phyloP scores from a whole-genome alignment of 78 protist genomes.

The Diacronema lutheri region DNA sequence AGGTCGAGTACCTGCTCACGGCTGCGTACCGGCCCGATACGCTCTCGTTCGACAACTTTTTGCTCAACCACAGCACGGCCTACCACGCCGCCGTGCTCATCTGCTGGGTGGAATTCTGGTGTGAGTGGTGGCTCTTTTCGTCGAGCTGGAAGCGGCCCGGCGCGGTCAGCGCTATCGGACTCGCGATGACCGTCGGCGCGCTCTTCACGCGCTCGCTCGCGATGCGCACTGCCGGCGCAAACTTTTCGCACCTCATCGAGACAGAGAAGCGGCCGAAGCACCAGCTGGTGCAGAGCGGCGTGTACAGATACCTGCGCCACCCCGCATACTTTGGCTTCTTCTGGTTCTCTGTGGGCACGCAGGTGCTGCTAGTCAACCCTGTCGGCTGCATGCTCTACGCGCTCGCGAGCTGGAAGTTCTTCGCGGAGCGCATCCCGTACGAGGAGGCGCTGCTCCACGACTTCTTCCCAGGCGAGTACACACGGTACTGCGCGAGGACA shows the following conservation, averaged over 20 bases:
- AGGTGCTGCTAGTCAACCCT: conserved; percentile 74
- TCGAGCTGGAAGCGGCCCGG: conserved; percentile 30
- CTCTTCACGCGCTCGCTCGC: conserved; percentile 58
- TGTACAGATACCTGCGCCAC: conserved; percentile 54
- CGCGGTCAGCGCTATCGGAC: background rate
- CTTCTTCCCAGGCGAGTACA: conserved; percentile 63
- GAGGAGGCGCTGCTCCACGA: conserved; percentile 67
- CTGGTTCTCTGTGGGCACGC: conserved; percentile 71
- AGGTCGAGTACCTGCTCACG: conserved; percentile 3
- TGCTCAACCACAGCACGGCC: background rate
- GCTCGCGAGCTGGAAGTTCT: conserved; percentile 65
- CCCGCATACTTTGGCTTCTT: conserved; percentile 89
- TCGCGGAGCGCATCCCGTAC: conserved; percentile 60
- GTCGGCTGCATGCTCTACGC: conserved; percentile 56
- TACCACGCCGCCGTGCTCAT: background rate
- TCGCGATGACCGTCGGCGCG: conserved; percentile 27
- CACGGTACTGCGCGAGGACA: conserved; percentile 32
- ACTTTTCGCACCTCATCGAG: conserved; percentile 68
- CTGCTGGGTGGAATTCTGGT: conserved; percentile 44
- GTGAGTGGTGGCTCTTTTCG: conserved; percentile 57
- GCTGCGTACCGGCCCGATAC: conserved; percentile 5
- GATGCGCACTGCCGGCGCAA: conserved; percentile 70
- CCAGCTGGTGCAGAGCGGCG: background rate
- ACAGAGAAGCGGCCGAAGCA: background rate
- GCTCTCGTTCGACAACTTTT: background rate